Conservation (phyloP, 2,329 filamentous ascomycete species). For the Monilinia polystroma region DNA sequence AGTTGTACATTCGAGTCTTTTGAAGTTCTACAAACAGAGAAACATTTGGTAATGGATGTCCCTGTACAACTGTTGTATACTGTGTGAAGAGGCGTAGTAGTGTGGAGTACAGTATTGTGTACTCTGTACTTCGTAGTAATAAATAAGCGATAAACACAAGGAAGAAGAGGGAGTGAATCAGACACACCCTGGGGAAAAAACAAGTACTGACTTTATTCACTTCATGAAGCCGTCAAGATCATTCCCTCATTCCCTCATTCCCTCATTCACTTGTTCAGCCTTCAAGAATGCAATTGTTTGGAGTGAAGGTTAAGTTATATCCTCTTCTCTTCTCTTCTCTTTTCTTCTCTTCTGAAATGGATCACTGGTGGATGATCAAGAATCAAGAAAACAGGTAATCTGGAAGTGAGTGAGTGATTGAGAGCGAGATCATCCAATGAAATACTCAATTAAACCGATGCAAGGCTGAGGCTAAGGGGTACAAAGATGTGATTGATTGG, state of each 20-base stretch:
- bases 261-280: not conserved
- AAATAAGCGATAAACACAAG: not conserved
- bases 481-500: not conserved
- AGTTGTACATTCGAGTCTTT: not conserved
- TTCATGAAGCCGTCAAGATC: not conserved
- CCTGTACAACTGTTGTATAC: not conserved
- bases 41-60: not conserved
- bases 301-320: not conserved
- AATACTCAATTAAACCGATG: not conserved
- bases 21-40: not conserved
- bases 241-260: not conserved
- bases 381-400: too few relatives aligned
- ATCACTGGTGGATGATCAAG: not conserved
- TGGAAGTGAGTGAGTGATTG: not conserved
- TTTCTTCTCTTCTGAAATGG: not conserved
- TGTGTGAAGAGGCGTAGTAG: not conserved
- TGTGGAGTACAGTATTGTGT: not conserved
- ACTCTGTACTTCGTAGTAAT: too few relatives aligned
- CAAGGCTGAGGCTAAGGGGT: conserved; percentile 7
- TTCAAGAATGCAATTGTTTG: not conserved
- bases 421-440: not conserved
- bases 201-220: not conserved
- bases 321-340: too few relatives aligned
- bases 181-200: not conserved
- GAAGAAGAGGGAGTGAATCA: not conserved